Evolutionary conservation across 306 rosid species (phyloP), one percentile per base, ranked within the genome.

Genomic region (Parietaria judaica): DNA sequence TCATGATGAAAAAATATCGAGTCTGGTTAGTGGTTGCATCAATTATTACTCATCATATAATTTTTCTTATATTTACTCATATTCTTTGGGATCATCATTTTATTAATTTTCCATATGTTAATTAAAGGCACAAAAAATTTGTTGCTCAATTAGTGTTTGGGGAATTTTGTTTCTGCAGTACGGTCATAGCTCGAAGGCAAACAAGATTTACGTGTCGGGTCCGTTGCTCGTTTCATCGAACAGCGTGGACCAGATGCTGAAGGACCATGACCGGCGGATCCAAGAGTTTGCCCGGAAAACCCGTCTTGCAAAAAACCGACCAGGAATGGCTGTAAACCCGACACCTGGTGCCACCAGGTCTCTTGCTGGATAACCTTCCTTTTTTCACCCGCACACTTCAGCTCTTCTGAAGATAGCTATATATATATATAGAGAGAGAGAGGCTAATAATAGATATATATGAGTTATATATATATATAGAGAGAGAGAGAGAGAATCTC

Each of bases 171-270:
- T 78, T 64, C 52, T 60, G n/a, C 84, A 91, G 97, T 76, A 78
- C 37, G 73, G 75, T 51, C 79, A 51, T 51, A 83, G 71, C 6
- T 39, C 79, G 14, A 72, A 55, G 68, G 83, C 70, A 35, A 84
- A 76, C 77, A 86, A 86, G 66, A 83, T 91, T 34, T 80, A 80
- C 54, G 74, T 86, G 54, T 85, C 96, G 35, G 98, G 96, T 52
- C 92, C 98, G 2, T 71, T 91, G 37, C 66, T 81, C 57, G 70
- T 68, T 58, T 73, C 98, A 13, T 88, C 98, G 46, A 83, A 77
- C 81, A 86, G 78, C 63, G 61, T 84, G 15, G 96, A 88, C 68
- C 80, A 84, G 66, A 81, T 88, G 79, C 86, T 91, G 57, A 81
- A 86, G 77, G 92, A 83, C 54, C 95, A 78, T 17, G 92, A 91